Evolutionary conservation across 2,329 filamentous ascomycete genomes (phyloP).

Genomic region (Monascus ruber): DNA sequence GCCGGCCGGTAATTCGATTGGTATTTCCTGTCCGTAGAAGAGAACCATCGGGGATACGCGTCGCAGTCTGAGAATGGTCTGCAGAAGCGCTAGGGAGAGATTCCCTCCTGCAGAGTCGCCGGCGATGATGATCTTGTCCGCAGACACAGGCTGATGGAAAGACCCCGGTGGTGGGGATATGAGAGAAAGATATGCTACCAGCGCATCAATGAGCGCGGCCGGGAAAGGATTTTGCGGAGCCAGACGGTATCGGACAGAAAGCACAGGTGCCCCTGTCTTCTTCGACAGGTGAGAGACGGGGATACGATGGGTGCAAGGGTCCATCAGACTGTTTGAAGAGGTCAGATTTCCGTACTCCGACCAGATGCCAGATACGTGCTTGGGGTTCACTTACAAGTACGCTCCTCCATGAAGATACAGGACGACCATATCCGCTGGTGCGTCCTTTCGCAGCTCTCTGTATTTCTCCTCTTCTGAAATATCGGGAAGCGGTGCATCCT

Average conservation of each 20-base stretch:
- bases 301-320: constrained; percentile 32
- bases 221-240: constrained; percentile 39
- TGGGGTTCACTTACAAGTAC: constrained; percentile 27
- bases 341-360: not conserved
- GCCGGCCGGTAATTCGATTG: constrained; percentile 31
- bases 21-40: constrained; percentile 30
- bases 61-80: constrained; percentile 31
- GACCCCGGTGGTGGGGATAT: constrained; percentile 33
- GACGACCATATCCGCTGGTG: constrained; percentile 29
- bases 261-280: constrained; percentile 26
- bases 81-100: constrained; percentile 29
- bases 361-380: no score
- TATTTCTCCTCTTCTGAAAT: constrained; percentile 35
- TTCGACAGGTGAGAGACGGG: constrained; percentile 28
- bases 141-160: constrained; percentile 30
- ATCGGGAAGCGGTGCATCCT: constrained; percentile 27
- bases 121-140: constrained; percentile 34
- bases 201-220: constrained; percentile 33
- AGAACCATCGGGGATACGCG: constrained; percentile 22
- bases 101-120: constrained; percentile 38
- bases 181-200: constrained; percentile 38
- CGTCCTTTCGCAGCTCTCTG: constrained; percentile 26
- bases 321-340: constrained; percentile 25
- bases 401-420: constrained; percentile 39
- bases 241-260: constrained; percentile 37